phyloP scores from a whole-genome alignment of 495 filamentous ascomycete genomes.

The Astrothelium subdiscretum region DNA sequence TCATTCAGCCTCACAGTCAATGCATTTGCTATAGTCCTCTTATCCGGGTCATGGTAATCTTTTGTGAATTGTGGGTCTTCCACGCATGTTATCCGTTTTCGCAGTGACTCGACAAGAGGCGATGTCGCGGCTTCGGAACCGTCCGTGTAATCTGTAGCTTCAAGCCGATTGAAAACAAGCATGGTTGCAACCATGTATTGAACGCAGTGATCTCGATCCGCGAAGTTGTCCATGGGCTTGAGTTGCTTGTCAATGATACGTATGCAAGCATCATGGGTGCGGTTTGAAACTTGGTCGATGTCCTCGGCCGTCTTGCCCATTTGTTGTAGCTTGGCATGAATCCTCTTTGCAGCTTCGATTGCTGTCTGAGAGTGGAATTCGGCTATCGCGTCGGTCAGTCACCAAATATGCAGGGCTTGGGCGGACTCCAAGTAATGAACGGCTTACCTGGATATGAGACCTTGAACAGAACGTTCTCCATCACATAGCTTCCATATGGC shows the following conservation, averaged over 20 bases:
- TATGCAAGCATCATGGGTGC: constrained; percentile 95
- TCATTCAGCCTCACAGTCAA: constrained; percentile 88
- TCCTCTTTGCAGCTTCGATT: constrained; percentile 82
- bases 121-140: constrained; percentile 84
- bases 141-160: constrained; percentile 85
- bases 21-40: constrained; percentile 93
- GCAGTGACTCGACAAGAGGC: constrained; percentile 74
- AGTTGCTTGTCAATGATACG: constrained; percentile 99
- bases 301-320: constrained; percentile 88
- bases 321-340: constrained; percentile 68
- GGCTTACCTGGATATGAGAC: constrained; percentile 83
- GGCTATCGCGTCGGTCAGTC: constrained; percentile 36
- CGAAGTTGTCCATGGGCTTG: constrained; percentile 99
- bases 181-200: constrained; percentile 97
- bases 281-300: constrained; percentile 84
- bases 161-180: constrained; percentile 84
- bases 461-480: constrained; percentile 99
- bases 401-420: neutral
- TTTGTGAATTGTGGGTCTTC: constrained; percentile 89
- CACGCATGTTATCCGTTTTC: constrained; percentile 84
- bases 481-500: constrained; percentile 93
- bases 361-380: constrained; percentile 99
- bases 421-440: neutral
- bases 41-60: constrained; percentile 86
- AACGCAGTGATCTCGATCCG: constrained; percentile 97